phyloP scores from a whole-genome alignment of 176 grass and related monocot genomes.

The Lolium rigidum region DNA sequence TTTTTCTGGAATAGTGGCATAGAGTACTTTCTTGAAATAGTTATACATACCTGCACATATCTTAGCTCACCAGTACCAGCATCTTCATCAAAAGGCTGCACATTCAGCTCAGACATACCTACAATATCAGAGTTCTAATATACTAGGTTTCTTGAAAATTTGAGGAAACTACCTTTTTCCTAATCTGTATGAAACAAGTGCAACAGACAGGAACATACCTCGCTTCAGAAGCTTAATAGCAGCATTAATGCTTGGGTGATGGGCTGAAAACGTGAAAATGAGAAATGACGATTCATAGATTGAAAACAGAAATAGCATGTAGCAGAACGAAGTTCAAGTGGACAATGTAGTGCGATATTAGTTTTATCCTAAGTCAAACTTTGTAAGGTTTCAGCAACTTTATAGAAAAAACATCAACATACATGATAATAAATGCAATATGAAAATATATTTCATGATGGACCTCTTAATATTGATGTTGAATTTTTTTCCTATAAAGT shows the following conservation, averaged over 20 bases:
- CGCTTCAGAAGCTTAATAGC: slow-evolving; percentile 79
- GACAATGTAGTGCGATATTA: not conserved
- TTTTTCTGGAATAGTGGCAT: not conserved
- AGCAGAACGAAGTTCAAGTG: not conserved
- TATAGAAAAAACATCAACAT: not conserved
- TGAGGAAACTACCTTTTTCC: not conserved
- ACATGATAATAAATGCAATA: not conserved
- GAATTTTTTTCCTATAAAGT: not conserved
- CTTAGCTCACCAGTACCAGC: slow-evolving; percentile 78
- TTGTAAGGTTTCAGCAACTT: not conserved
- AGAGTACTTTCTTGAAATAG: slow-evolving; percentile 3
- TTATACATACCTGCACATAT: slow-evolving; percentile 77
- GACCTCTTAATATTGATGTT: not conserved
- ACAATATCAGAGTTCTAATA: slow-evolving; percentile 37
- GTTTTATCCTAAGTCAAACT: not conserved
- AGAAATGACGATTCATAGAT: slow-evolving; percentile 33
- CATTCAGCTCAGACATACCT: slow-evolving; percentile 91
- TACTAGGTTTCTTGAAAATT: slow-evolving; percentile 12
- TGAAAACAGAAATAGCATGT: slow-evolving; percentile 2
- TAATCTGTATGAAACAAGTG: slow-evolving; percentile 34
- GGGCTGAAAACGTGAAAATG: slow-evolving; percentile 54
- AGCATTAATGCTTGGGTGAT: slow-evolving; percentile 94
- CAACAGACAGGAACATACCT: slow-evolving; percentile 47
- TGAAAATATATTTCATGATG: not conserved
- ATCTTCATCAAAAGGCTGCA: slow-evolving; percentile 86